Base-by-base conservation (phyloP, 495 filamentous ascomycete genomes). In the Parmelia sp. region DNA sequence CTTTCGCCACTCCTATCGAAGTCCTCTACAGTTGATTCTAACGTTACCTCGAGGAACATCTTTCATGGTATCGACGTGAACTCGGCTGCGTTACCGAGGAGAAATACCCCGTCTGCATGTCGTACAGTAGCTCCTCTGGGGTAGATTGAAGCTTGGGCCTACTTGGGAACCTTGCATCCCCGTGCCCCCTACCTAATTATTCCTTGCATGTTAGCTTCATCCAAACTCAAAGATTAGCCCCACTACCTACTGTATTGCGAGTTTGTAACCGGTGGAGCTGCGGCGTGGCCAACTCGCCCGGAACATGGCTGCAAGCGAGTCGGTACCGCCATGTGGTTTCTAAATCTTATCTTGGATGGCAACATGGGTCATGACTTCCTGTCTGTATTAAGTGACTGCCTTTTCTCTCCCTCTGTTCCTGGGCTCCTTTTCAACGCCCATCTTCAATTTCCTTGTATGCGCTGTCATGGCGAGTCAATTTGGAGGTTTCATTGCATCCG, bases 221-320 rank as follows among this genome's bases (percentile, higher is more conserved):
- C 14, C 2, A 9, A 53, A 53, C 25, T 1, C 23, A 29, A 53
- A 51, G n/a, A n/a, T n/a, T n/a, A 12, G 9, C 15, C 47, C 36
- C 36, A 37, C 5, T 14, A 9, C 39, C 39, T 14, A 15, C 12
- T 11, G 14, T 8, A 17, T 29, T 17, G 49, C n/a, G n/a, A n/a
- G n/a, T n/a, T n/a, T n/a, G n/a, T n/a, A n/a, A 53, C 49, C 25
- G 49, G 49, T 53, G 49, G 49, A 25, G 49, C 45, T 53, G 49
- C 49, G 49, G 49, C 49, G 27, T 31, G 19, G 49, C 8, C n/a
- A 49, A n/a, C n/a, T n/a, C n/a, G n/a, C n/a, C n/a, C n/a, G 23
- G 45, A 25, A 49, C 45, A 25, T 9, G 23, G 6, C 14, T 53
- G 25, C 15, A 53, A 19, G 25, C 27, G 27, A 31, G 27, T 51